Base-by-base conservation (phyloP, 306 rosid species). In the Pueraria montana region DNA sequence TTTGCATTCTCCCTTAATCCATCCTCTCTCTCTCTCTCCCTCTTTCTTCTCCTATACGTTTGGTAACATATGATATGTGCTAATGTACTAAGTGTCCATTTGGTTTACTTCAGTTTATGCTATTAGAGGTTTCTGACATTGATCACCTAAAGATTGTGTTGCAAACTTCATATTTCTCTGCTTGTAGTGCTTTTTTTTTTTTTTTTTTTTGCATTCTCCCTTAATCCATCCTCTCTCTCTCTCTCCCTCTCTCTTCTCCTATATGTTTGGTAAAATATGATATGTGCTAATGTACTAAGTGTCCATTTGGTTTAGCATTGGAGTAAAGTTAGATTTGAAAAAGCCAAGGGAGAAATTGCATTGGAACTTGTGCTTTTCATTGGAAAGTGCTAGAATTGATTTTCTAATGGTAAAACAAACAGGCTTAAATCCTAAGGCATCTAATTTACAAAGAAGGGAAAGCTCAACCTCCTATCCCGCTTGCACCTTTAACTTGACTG, bases 131-230 rank as follows among this genome's bases (percentile, higher is more conserved):
- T 46, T 76, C 20, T 67, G 18, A 43, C 62, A 3, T 46, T 76
- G 23, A 30, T 21, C 62, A 20, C 55, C 53, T 67, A n/a, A 75
- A 67, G 52, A 46, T 55, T 77, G 23, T 30, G 18, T 62, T 83
- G 43, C 43, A 38, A 40, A 46, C 61, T 62, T 23, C 17, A 21
- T 11, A 5, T 43, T 27, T 52, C n/a, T 58, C 8, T 46, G 27
- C 24, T 17, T 74, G 42, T 55, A 12, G n/a, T 17, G 66, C 8
- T 73, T 66, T 32, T n/a, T 20, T 8, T n/a, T n/a, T n/a, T n/a
- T 64, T 53, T 30, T 16, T 5, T 53, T 53, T 53, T 8, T 53
- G 13, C 74, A 23, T 18, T 30, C 72, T 70, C 72, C 56, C 21
- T 36, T 72, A 45, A 36, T 11, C 76, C 24, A 0, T 11, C 23